Percentiles rank a stretch among this genome's conserved stretches.
Conservation (phyloP, 2,329 filamentous ascomycete genomes). For the Acephala macrosclerotiorum region DNA sequence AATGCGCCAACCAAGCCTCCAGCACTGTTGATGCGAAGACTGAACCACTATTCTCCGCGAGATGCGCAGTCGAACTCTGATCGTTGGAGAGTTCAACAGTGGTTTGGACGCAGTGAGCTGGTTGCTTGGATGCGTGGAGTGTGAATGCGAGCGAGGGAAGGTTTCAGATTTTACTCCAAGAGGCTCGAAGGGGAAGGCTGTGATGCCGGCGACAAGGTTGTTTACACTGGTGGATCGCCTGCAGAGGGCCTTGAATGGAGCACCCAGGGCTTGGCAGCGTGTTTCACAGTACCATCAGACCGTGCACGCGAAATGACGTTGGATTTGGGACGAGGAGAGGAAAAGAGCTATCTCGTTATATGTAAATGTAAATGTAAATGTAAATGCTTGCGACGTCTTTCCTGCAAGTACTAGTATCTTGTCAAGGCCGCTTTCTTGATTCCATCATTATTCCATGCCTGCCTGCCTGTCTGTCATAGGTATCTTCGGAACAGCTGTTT, state of each 20-base stretch:
- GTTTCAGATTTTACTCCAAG: not conserved
- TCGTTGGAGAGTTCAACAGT: not conserved
- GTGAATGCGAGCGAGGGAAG: slow-evolving; percentile 3
- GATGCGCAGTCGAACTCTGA: slow-evolving; percentile 8
- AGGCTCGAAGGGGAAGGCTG: slow-evolving; percentile 1
- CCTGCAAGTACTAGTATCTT: not conserved
- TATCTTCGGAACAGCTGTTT: too few relatives aligned
- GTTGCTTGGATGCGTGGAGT: slow-evolving; percentile 4
- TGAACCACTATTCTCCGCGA: slow-evolving; percentile 10
- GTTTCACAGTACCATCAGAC: slow-evolving; percentile 6
- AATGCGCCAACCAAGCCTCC: slow-evolving; percentile 14
- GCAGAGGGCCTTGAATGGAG: not conserved
- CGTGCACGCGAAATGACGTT: not conserved
- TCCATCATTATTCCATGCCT: slow-evolving; percentile 1
- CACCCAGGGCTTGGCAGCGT: not conserved
- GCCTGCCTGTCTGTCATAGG: too few relatives aligned
- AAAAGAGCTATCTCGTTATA: too few relatives aligned
- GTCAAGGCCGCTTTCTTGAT: not conserved
- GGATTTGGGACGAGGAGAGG: not conserved
- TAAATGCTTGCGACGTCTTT: not conserved
- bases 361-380: not conserved
- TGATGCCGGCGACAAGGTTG: not conserved
- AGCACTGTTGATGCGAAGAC: not conserved
- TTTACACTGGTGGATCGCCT: not conserved
- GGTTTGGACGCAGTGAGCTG: not conserved